Base-by-base conservation (phyloP, 805 yeast genomes). In the Torulaspora quercuum region DNA sequence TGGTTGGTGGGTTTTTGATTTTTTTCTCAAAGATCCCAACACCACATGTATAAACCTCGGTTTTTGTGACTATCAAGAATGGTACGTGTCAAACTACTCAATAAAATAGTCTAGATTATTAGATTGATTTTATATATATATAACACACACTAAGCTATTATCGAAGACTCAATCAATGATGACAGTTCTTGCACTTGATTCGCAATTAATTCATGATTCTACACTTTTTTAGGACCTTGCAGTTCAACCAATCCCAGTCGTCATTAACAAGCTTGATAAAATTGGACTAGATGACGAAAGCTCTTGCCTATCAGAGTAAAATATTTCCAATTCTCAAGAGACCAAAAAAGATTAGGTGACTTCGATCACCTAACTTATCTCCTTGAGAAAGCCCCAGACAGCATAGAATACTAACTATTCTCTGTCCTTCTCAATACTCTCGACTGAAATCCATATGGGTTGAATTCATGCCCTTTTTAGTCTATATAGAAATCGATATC, bases 291-390 rank as follows among this genome's bases (percentile, higher is more conserved):
- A 21, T 18, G 13, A 5, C 29, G 18, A 19, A 11, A 33, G 17
- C 24, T 10, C 22, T 17, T 13, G 12, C 22, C 20, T 28, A 28
- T 15, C 32, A 9, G 8, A 19, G 13, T 14, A 18, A 25, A 30
- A 10, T n/a, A 26, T 29, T 33, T 20, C 25, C 12, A 25, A 14
- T 14, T 16, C 24, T 33, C 26, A 18, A 19, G 31, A 42, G 35
- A 37, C 45, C 42, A 31, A 25, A 27, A 39, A 35, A 37, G 35
- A 30, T 29, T 30, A 21, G 35, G 34, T 41, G 45, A 44, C 47
- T 44, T 44, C 47, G 37, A 44, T 44, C 47, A 44, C 35, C 33
- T 29, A 35, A 37, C 38, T 36, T 39, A 25, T 38, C 32, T 37
- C 34, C 21, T 30, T 15, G 23, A 31, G 14, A 16, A 11, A 21